phyloP scores from a whole-genome alignment of 148 eudicot genomes.

The Spergularia marina region DNA sequence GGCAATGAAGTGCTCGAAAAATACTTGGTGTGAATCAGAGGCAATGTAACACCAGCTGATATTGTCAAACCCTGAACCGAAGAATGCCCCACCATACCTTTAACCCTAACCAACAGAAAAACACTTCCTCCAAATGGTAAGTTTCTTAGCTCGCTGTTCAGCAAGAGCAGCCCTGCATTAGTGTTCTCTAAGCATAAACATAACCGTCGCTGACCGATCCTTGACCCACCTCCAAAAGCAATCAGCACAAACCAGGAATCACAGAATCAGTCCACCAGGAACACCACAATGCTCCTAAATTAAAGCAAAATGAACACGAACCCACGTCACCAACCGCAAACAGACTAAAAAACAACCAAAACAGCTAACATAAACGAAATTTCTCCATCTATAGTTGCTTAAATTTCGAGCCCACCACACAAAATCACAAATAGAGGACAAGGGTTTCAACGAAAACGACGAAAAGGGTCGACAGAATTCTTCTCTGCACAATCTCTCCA shows the following conservation, averaged over 20 bases:
- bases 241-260: conserved; percentile 3
- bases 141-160: not conserved
- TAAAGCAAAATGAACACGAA: too few relatives aligned
- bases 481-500: too few relatives aligned
- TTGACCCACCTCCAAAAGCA: conserved; percentile 1
- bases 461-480: too few relatives aligned
- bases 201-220: not conserved
- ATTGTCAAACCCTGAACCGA: conserved; percentile 37
- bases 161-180: not conserved
- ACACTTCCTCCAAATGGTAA: not conserved
- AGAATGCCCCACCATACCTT: conserved; percentile 53
- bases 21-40: conserved; percentile 24
- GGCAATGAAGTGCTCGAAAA: conserved; percentile 39
- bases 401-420: too few relatives aligned
- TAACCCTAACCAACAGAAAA: not conserved
- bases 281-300: too few relatives aligned
- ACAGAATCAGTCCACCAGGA: too few relatives aligned
- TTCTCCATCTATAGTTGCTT: too few relatives aligned
- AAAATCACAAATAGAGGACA: too few relatives aligned
- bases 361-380: too few relatives aligned
- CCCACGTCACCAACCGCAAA: too few relatives aligned
- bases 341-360: too few relatives aligned
- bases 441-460: too few relatives aligned
- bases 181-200: conserved; percentile 9
- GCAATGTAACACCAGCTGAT: conserved; percentile 37